phyloP scores from a whole-genome alignment of 2,329 filamentous ascomycete genomes.

The Sporothrix protearum region DNA sequence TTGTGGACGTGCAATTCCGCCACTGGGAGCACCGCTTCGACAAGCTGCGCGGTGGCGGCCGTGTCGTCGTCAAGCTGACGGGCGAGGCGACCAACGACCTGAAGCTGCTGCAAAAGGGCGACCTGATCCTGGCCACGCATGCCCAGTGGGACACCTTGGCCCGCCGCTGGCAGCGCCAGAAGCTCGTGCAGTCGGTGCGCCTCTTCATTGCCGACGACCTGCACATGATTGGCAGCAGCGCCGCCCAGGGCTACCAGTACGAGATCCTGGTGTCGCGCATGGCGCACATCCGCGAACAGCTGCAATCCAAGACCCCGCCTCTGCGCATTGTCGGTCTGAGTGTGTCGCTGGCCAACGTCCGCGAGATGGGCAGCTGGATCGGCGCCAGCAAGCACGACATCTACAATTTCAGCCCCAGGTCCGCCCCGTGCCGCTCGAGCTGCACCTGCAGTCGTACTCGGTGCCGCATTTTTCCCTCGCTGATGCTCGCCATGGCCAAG shows the following conservation, averaged over 20 bases:
- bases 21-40: constrained; percentile 81
- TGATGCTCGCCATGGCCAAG: constrained; percentile 98
- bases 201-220: constrained; percentile 94
- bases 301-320: constrained; percentile 70
- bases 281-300: constrained; percentile 90
- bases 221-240: constrained; percentile 90
- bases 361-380: constrained; percentile 96
- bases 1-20: constrained; percentile 74
- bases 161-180: constrained; percentile 91
- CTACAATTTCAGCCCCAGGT: constrained; percentile 95
- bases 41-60: constrained; percentile 73
- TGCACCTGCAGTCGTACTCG: constrained; percentile 92
- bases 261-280: constrained; percentile 97
- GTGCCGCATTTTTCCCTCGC: constrained; percentile 96
- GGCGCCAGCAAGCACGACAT: constrained; percentile 97
- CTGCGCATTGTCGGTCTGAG: constrained; percentile 86
- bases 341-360: constrained; percentile 87
- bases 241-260: constrained; percentile 81
- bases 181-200: constrained; percentile 87
- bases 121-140: constrained; percentile 88
- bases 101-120: constrained; percentile 79
- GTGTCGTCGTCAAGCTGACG: constrained; percentile 86
- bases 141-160: constrained; percentile 95
- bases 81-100: constrained; percentile 90
- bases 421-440: constrained; percentile 81